Base-by-base conservation (phyloP, 192 early-diverging fungal genomes). In the Entrophospora sp. region DNA sequence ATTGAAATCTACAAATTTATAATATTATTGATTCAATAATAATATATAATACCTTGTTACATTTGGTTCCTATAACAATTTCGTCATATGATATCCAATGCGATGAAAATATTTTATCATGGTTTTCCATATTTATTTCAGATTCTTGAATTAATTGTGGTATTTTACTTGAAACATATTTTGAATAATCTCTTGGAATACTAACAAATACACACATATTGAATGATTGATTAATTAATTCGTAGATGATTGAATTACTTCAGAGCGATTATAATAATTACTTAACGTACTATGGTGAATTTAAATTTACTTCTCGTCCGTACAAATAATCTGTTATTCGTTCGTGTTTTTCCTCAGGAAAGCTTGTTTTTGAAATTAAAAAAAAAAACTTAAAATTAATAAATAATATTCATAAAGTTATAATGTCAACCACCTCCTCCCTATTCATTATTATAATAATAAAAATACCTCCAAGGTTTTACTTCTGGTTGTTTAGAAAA, bases 61-160 rank as follows among this genome's bases (percentile, higher is more conserved):
- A 87, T 64, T 87, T 87, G 3, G 86, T 85, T 34, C 86, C 86
- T 24, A 84, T 6, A 5, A 87, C 55, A 20, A 87, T 74, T 10
- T 85, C 69, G 12, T 69, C 69, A 53, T 66, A 52, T 18, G 71
- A 61, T 22, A 87, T 31, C 85, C 85, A 87, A 10, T 58, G 66
- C 2, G 70, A 65, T 12, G 83, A 73, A 70, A 87, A 87, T 40
- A 84, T 61, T 62, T 87, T 87, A 63, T 87, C 85, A 37, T 65
- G 61, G 1, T 69, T 60, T 36, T 65, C 66, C 14, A 75, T 14
- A 12, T 6, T 9, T 8, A 58, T 71, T 43, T 75, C 71, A 3
- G 31, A 52, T 49, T 76, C 75, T 1, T 24, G 3, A 13, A 75
- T 46, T 24, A 75, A 44, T 7, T 30, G 18, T 1, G 74, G 74